These are phyloP conservation scores for Dothistroma septosporum DNA, from an alignment of 2,329 filamentous ascomycete genomes.

Conservation along the genomic window DNA sequence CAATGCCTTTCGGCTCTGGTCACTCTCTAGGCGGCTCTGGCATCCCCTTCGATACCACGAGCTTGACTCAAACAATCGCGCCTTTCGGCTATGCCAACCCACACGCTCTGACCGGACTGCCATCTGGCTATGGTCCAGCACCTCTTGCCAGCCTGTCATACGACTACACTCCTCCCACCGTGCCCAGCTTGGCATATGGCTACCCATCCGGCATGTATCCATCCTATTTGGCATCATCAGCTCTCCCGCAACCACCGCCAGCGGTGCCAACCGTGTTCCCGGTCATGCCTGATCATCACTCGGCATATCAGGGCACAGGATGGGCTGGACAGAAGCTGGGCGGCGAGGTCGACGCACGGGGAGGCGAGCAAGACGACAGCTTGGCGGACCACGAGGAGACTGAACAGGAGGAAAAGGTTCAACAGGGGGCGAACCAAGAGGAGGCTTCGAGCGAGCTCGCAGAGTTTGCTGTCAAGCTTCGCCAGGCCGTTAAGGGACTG, in stretches of 20 bases:
- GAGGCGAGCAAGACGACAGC: not conserved
- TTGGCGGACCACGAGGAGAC: not conserved
- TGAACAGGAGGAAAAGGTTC: not conserved
- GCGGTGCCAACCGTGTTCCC: too few species aligned
- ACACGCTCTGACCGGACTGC: too few species aligned
- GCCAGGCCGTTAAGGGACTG: not conserved
- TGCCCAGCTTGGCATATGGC: too few species aligned
- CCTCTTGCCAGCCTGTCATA: too few species aligned
- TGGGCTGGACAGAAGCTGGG: not conserved
- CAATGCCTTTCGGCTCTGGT: too few species aligned
- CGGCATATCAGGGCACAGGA: not conserved
- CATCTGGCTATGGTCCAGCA: too few species aligned
- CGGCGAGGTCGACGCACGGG: not conserved
- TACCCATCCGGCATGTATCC: too few species aligned
- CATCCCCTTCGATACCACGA: too few species aligned
- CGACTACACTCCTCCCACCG: too few species aligned
- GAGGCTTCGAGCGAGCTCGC: not conserved
- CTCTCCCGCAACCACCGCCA: not conserved
- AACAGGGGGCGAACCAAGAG: not conserved
- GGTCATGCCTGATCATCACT: not conserved
- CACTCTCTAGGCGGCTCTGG: too few species aligned
- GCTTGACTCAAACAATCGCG: too few species aligned
- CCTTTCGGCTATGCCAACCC: too few species aligned
- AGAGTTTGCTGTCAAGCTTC: not conserved
- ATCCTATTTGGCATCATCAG: not conserved